phyloP scores from a whole-genome alignment of 139 green algal genomes.

The Haematococcus sp. region DNA sequence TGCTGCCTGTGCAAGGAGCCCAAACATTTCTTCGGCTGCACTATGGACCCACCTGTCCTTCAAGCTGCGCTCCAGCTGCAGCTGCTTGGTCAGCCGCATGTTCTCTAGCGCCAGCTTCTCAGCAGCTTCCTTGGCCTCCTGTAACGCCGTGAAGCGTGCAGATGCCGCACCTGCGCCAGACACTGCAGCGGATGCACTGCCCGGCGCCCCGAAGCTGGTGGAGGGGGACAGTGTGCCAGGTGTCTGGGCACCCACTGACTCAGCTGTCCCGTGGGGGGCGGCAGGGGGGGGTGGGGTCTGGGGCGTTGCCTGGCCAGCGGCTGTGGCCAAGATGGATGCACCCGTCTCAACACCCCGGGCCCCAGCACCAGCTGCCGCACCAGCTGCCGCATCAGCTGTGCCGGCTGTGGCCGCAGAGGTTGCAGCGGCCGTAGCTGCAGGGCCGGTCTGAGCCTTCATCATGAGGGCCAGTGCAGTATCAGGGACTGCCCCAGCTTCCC shows the following conservation, averaged over 20 bases:
- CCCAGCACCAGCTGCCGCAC: neutral
- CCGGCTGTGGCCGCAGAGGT: neutral
- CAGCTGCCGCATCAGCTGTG: neutral
- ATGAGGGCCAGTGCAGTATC: neutral
- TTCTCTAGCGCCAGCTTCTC: constrained; percentile 37
- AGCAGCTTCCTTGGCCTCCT: constrained; percentile 9
- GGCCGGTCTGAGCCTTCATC: neutral
- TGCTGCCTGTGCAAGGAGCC: too few species aligned
- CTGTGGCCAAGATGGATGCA: too few species aligned
- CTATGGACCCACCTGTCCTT: constrained; percentile 16
- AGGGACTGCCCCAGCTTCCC: neutral
- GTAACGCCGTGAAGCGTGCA: constrained; percentile 1
- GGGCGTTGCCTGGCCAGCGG: neutral
- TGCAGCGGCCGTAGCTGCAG: neutral
- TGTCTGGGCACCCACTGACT: too few species aligned
- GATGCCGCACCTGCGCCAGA: neutral
- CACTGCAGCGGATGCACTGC: neutral
- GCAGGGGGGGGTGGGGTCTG: too few species aligned
- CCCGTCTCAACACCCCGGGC: neutral
- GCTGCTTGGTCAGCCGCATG: constrained; percentile 36
- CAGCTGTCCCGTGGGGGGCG: too few species aligned
- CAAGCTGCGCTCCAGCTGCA: constrained; percentile 37
- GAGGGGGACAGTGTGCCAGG: too few species aligned
- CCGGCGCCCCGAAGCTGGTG: neutral
- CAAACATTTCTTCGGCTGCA: too few species aligned